Evolutionary conservation across 2,329 filamentous ascomycete genomes (phyloP).

Genomic region (Exserohilum turcica): DNA sequence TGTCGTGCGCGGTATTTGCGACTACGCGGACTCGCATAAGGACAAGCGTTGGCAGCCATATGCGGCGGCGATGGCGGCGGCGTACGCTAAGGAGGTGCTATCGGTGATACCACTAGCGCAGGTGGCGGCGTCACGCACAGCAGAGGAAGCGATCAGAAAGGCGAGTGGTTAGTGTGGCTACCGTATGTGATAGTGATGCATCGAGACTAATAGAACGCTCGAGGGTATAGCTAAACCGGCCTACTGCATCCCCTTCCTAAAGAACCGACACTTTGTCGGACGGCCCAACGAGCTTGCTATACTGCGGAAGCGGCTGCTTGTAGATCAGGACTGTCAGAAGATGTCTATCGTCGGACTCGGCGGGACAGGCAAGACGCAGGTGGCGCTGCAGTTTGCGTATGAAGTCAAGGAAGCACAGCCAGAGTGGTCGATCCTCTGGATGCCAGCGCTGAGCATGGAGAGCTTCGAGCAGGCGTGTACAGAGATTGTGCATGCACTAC

Average conservation of each 20-base stretch:
- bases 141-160: not conserved
- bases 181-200: not conserved
- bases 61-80: not conserved
- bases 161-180: not conserved
- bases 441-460: not conserved
- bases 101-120: not conserved
- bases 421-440: not conserved
- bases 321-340: not conserved
- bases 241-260: not conserved
- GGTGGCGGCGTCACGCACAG: not conserved
- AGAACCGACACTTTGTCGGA: not conserved
- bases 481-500: slow-evolving; percentile 7
- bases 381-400: slow-evolving; percentile 36
- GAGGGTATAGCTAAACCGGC: not conserved
- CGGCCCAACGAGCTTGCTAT: not conserved
- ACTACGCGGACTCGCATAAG: not conserved
- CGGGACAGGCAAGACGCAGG: not conserved
- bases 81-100: not conserved
- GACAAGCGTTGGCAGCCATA: not conserved
- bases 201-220: not conserved
- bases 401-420: not conserved
- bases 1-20: slow-evolving; percentile 4
- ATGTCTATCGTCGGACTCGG: not conserved
- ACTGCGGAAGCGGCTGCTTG: not conserved
- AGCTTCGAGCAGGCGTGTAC: not conserved